A percentile compares a stretch with the other conserved stretches of the same genome.
phyloP scores from a whole-genome alignment of 2,329 filamentous ascomycete species.

The Cladophialophora bantiana region DNA sequence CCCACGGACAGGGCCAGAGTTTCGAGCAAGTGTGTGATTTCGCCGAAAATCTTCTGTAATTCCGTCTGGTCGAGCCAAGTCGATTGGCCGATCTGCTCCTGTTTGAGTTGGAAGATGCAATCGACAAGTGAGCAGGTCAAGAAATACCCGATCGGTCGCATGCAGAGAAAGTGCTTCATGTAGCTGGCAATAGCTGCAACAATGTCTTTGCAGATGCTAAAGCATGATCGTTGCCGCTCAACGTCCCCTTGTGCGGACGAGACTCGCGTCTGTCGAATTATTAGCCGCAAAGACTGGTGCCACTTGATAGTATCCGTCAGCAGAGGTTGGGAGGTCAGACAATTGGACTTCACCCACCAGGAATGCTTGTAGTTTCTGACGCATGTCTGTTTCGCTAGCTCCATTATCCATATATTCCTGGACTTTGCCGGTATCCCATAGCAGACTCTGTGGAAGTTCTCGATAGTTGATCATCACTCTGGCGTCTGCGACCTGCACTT shows the following conservation, averaged over 20 bases:
- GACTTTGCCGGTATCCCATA: neutral
- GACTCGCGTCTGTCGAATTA: neutral
- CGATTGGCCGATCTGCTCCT: neutral
- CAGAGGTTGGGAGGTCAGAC: neutral
- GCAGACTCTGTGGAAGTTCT: neutral
- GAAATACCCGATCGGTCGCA: neutral
- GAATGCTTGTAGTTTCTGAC: neutral
- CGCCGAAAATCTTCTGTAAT: neutral
- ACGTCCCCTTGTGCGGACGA: neutral
- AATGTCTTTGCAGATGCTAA: neutral
- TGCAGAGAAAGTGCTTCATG: neutral
- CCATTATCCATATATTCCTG: neutral
- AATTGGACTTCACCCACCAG: neutral
- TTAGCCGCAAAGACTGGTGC: neutral
- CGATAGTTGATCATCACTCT: slow-evolving; percentile 1
- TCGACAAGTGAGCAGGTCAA: neutral
- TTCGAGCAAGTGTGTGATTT: neutral
- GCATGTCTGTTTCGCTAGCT: neutral
- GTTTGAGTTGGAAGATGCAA: neutral
- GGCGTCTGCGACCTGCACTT: slow-evolving; percentile 4
- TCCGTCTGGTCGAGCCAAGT: neutral
- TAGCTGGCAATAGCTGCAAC: neutral
- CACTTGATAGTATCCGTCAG: neutral
- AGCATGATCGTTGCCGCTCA: neutral
- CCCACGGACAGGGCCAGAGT: neutral